Base-by-base conservation (phyloP, 371 early-diverging fungal genomes). In the Umbelopsis sp. region DNA sequence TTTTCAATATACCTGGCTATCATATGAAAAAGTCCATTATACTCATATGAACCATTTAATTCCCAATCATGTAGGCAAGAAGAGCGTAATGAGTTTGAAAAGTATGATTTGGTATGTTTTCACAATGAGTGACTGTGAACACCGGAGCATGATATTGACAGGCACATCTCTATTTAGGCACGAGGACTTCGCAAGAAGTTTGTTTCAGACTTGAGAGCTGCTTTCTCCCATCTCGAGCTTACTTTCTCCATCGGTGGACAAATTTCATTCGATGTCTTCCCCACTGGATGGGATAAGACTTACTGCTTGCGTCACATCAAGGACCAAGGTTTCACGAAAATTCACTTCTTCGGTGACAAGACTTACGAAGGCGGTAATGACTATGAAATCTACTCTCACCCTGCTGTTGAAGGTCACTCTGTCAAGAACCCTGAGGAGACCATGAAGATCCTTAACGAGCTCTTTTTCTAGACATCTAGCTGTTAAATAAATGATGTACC, bases 291-390 rank as follows among this genome's bases (percentile, higher is more conserved):
- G 99, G 99, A 99, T 85, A 99, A 99, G 91, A 99, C 99, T 52
- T 99, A 97, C 84, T 99, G 99, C 81, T 87, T 99, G 66, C 84
- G 91, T 35, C 99, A 99, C 77, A 73, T 99, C 38, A 80, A 93
- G 74, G 74, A 87, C 46, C 96, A 98, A 75, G 90, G 87, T 46
- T 98, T 99, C 80, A 91, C 89, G 72, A 89, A 76, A 25, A 93
- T 99, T 69, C 96, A 98, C 82, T 99, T 99, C 87, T 99, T 99
- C 86, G 99, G 99, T 63, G 99, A 99, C 84, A 99, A 99, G 93
- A 97, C 99, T 24, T 89, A 91, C 72, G 76, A 92, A 88, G 99
- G 99, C 44, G 99, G 99, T 65, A 99, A 99, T 79, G 99, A 99
- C 85, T 98, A 92, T 80, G 99, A 99, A 83, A 99, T 99, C 77